A percentile compares a stretch with the other conserved stretches of the same genome.
phyloP scores from a whole-genome alignment of 179 eudicot genomes.

The Silene vulgaris region DNA sequence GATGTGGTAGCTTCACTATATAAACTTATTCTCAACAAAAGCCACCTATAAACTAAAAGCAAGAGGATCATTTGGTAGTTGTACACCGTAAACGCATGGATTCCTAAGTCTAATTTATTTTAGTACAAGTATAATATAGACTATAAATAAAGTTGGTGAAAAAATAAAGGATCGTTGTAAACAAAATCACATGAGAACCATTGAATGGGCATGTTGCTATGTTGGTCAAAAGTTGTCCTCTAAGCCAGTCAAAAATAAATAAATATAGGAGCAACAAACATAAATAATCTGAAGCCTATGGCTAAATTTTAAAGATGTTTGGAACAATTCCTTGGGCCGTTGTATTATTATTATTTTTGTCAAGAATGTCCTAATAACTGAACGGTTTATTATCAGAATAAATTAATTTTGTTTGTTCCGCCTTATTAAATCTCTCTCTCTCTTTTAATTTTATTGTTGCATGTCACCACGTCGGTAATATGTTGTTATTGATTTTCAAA shows the following conservation, averaged over 20 bases:
- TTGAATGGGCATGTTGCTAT: neutral
- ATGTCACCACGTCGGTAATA: too few species aligned
- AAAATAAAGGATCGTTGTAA: neutral
- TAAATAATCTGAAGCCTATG: constrained; percentile 15
- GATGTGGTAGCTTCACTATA: neutral
- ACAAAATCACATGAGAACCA: neutral
- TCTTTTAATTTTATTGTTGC: too few species aligned
- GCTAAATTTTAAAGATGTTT: neutral
- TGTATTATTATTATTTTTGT: too few species aligned
- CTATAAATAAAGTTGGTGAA: neutral
- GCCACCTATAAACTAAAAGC: neutral
- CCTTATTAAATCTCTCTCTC: too few species aligned
- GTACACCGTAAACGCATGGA: neutral
- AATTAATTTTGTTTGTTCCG: too few species aligned
- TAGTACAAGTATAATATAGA: too few species aligned
- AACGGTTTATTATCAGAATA: too few species aligned
- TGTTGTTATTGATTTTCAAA: too few species aligned
- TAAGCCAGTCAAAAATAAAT: constrained; percentile 15
- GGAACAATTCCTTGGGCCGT: neutral
- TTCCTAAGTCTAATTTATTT: neutral
- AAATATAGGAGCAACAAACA: constrained; percentile 14
- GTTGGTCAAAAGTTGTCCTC: constrained; percentile 21
- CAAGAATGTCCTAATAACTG: too few species aligned
- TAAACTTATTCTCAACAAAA: neutral
- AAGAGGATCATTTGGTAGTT: constrained; percentile 7